Evolutionary conservation across 306 rosid genomes (phyloP), one percentile per base, ranked within the genome.

Genomic region (Mimosa pudica): DNA sequence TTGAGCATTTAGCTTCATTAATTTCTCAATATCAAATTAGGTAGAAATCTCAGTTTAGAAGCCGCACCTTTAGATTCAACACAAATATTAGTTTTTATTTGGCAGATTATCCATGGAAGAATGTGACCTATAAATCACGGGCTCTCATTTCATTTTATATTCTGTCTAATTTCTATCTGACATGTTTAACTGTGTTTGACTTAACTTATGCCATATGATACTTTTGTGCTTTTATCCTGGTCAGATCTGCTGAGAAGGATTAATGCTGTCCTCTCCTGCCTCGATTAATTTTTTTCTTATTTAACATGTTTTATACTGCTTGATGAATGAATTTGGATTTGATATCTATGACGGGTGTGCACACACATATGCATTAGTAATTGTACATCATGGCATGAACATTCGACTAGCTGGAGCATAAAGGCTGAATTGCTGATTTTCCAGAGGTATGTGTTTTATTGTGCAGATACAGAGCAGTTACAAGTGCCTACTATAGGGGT

Each of bases 401-500:
- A 57, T 67, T 76, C 74, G 71, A 71, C 77, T 51, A 57, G 75
- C 57, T 6, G 60, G 73, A 24, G 30, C 67, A 16, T 18, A 5
- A 61, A 69, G 42, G 14, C 65, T 42, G 64, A 70, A 10, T 58
- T 66, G 48, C 41, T 66, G 69, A 80, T 72, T 77, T 20, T 57
- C 75, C 74, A 84, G 70, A 65, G 41, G 60, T 33, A 47, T 41
- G 11, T 62, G 71, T 52, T 84, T 76, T 60, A 75, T 67, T 86
- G 86, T 64, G 45, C 91, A 94, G 98, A 73, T 94, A 94, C 79
- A 84, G 98, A 80, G 98, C 98, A n/a, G 98, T 94, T 61, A 94
- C 98, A 35, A 94, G 98, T 80, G 98, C 98, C 49, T 94, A 94
- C 88, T 94, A 94, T 85, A 84, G 98, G 83, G 98, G 97, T 55